Percentiles rank a stretch among this genome's conserved stretches.
Evolutionary conservation across 805 yeast species (phyloP).

Genomic region (Candida quercuum): DNA sequence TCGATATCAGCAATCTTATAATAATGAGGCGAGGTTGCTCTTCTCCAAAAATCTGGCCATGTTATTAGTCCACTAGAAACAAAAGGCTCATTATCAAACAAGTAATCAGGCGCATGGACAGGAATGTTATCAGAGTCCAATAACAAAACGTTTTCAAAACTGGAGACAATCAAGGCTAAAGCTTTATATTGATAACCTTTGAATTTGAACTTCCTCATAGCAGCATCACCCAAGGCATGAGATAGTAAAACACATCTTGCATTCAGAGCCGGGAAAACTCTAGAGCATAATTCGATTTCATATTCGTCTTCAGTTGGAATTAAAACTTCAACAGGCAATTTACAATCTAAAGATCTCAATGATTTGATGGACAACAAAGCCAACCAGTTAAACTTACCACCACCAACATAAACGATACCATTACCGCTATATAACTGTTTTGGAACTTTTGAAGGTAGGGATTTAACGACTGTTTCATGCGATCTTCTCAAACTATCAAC

Average conservation of each 20-base stretch:
- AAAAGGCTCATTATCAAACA: constrained; percentile 58
- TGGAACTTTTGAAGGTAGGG: constrained; percentile 45
- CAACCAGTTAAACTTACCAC: constrained; percentile 54
- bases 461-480: constrained; percentile 40
- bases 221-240: constrained; percentile 53
- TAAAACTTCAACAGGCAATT: constrained; percentile 65
- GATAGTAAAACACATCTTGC: constrained; percentile 63
- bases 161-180: constrained; percentile 62
- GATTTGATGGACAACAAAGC: constrained; percentile 45
- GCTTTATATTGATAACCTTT: constrained; percentile 64
- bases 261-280: constrained; percentile 53
- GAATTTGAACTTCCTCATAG: constrained; percentile 44
- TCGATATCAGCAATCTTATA: constrained; percentile 62
- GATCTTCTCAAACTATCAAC: constrained; percentile 38
- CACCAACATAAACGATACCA: constrained; percentile 63
- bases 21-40: constrained; percentile 71
- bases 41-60: constrained; percentile 90
- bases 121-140: constrained; percentile 74
- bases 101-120: constrained; percentile 52
- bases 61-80: constrained; percentile 42
- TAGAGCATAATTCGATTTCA: constrained; percentile 60
- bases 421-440: constrained; percentile 41
- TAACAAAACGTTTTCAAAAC: constrained; percentile 68
- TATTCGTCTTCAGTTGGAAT: constrained; percentile 63
- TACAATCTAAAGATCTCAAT: constrained; percentile 43